Conservation (phyloP, 306 rosid species). For the Cucurbita ficifolia region DNA sequence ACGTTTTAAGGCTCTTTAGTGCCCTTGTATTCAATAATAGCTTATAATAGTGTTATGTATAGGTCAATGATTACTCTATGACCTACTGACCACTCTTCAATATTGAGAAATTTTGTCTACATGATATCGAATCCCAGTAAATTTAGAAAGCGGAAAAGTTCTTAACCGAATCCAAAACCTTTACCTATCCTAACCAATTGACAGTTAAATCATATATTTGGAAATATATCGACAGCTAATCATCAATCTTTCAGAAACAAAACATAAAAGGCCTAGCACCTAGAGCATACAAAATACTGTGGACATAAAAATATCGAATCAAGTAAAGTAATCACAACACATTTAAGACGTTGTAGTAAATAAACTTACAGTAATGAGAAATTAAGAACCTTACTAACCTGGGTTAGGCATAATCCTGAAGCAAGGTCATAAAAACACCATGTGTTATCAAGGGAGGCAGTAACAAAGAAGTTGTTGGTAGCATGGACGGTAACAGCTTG, state of each 20-base stretch:
- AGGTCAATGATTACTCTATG: neutral
- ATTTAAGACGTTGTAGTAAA: neutral
- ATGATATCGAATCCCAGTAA: neutral
- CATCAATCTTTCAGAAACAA: neutral
- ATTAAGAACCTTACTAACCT: conserved; percentile 30
- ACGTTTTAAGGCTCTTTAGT: neutral
- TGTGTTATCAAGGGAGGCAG: conserved; percentile 86
- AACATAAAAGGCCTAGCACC: neutral
- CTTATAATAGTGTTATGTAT: neutral
- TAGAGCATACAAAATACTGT: neutral
- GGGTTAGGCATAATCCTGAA: conserved; percentile 82
- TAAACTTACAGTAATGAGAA: neutral
- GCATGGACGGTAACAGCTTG: conserved; percentile 99
- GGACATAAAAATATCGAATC: neutral
- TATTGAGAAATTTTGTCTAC: neutral
- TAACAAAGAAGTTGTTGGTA: conserved; percentile 80
- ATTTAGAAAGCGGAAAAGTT: neutral
- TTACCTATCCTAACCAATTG: neutral
- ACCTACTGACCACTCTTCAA: neutral
- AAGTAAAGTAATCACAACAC: neutral
- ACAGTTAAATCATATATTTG: neutral
- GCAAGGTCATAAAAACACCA: conserved; percentile 96
- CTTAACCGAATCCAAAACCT: neutral
- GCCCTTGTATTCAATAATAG: neutral
- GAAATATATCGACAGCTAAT: neutral